Base-by-base conservation (phyloP, 768 basidiomycete species). In the Russula griseocarnosa region DNA sequence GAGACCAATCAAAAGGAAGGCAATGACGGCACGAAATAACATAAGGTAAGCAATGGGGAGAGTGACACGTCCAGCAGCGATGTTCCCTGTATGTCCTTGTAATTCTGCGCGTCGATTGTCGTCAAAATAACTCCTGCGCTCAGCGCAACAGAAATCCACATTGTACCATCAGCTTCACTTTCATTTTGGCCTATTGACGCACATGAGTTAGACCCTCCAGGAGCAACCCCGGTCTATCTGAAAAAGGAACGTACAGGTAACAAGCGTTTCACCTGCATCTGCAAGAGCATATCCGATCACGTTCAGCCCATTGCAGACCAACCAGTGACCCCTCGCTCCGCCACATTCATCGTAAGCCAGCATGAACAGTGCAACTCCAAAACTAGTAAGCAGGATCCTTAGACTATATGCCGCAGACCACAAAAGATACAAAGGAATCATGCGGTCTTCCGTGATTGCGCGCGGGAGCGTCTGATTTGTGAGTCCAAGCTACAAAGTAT, bases 41-140 rank as follows among this genome's bases (percentile, higher is more conserved):
- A 58, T 60, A 3, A 82, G 82, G 38, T 76, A 75, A 36, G 75
- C 74, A 57, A 82, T 79, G 1, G 81, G 81, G 26, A 82, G 68
- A 0, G 81, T 82, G 1, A 71, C 24, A 5, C 81, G 74, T 0
- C 78, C 78, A 0, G 72, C 71, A n/a, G 72, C 55, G 5, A 69
- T 67, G 55, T 82, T 82, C 0, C 81, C n/a, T 73, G 71, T 16
- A 76, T 67, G 58, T 82, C 82, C 32, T 77, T 73, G 62, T 79
- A 82, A 61, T 82, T 82, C 69, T 81, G 79, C 3, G 79, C 76
- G 24, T 82, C 80, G 13, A 81, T 77, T 4, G 81, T 82, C 0
- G 81, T 80, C 2, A 76, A 69, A 40, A 81, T 74, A 18, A 80
- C 75, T 0, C 73, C 72, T 9, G 75, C 71, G 28, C 77, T 79